Evolutionary conservation across 139 green algal species (phyloP), one percentile per base, ranked within the genome.

Genomic region (Coccomyxa sp.): DNA sequence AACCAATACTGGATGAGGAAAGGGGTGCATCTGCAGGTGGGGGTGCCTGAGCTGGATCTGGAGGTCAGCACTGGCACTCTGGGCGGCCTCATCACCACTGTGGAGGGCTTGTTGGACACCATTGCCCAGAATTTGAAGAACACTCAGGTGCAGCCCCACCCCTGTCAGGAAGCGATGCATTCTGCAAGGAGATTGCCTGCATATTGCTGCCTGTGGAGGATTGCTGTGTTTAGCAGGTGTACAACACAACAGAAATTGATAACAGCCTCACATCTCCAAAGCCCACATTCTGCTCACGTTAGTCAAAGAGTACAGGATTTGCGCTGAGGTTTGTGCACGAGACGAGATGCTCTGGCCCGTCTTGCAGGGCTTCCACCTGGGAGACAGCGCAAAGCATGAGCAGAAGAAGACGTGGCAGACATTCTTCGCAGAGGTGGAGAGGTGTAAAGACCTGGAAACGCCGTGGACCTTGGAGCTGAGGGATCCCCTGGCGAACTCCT

Each of bases 401-500:
- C 68, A 37, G 16, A 50, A 64, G 31, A 55, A 24, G 27, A 77
- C 40, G 1, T 86, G 77, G 73, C 36, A 16, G 0, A 36, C 44
- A 8, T 86, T 86, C 69, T 55, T 78, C 9, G 72, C 35, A 0
- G 70, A 55, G 36, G 54, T 89, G 39, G 76, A 85, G 12, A 40
- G 54, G 31, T 84, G 78, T 34, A 77, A 79, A 33, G 58, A 74
- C 2, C 33, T 89, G 41, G 75, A 86, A 74, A 68, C 54, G 27
- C 70, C 78, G 6, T 93, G 89, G 89, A 91, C 86, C 0, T 73
- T 93, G 31, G 68, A 88, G 27, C 10, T 93, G 6, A 77, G 72
- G 16, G 89, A 93, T 55, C 82, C 89, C 0, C 70, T 93, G 41
- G 82, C 88, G 29, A 93, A 92, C 79, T 90, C 85, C 24, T 90